Evolutionary conservation across 1,284 basidiomycete genomes (phyloP), one percentile per base, ranked within the genome.

Genomic region (Papiliotrema flavescens): DNA sequence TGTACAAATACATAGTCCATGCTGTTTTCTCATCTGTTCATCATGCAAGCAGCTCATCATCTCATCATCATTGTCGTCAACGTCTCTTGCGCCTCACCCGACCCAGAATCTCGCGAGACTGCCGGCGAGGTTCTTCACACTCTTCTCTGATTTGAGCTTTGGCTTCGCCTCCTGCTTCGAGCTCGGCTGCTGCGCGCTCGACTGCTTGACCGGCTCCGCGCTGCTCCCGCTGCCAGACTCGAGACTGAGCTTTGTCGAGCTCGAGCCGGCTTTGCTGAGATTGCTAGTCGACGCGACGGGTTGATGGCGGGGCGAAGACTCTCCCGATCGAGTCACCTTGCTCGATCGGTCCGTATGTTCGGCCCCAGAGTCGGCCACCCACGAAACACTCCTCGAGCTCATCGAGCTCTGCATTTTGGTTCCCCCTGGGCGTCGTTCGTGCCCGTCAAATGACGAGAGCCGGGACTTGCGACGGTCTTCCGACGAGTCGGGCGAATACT

Each of bases 61-160:
- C 28, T 11, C 28, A 6, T 32, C 28, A 32, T 32, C 28, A 54
- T 32, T 26, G 14, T 44, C 15, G 23, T 44, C 20, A 40, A 6
- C 17, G n/a, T n/a, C 34, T n/a, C n/a, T n/a, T n/a, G n/a, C n/a
- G n/a, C n/a, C n/a, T n/a, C 41, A 73, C n/a, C 70, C 73, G 8
- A 70, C 66, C 73, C 73, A 75, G 55, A 75, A 73, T 51, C 66
- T 67, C 2, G 69, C 67, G 6, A 75, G 47, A 1, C 71, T 65
- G 1, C 64, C 63, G 0, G 68, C 63, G 2, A 75, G 40, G 46
- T 72, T 66, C 55, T 67, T 70, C 22, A 71, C 63, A 45, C 68
- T 66, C 49, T 62, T 63, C 37, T 64, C 62, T 40, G 57, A 63
- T 60, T 69, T 72, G 51, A 59, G 34, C 54, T 67, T 70, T 15